Conservation (phyloP, 768 basidiomycete genomes). For the Boletus barrowsii region DNA sequence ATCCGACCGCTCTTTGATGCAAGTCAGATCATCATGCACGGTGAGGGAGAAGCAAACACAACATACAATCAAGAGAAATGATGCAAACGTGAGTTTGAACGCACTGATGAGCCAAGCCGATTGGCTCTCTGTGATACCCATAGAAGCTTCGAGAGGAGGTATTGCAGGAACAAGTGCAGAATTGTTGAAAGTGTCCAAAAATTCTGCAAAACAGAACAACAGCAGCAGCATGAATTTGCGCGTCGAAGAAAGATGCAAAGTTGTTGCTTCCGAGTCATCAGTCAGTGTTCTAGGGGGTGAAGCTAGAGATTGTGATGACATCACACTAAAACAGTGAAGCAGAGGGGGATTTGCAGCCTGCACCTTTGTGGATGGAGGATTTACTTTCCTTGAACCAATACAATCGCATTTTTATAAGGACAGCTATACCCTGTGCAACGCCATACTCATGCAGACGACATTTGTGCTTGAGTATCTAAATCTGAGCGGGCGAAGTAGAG, state of each 20-base stretch:
- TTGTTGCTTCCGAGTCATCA: not conserved
- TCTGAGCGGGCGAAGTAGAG: no score
- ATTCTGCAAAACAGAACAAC: constrained; percentile 41
- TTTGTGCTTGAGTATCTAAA: no score
- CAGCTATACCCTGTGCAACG: constrained; percentile 12
- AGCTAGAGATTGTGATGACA: constrained; percentile 1
- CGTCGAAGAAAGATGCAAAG: constrained; percentile 16
- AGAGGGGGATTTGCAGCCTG: not conserved
- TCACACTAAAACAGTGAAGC: not conserved
- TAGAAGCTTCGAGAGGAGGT: constrained; percentile 29
- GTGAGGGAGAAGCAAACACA: not conserved
- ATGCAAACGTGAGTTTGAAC: constrained; percentile 46
- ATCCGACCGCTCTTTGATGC: constrained; percentile 22
- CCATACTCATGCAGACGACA: no score
- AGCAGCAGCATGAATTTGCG: constrained; percentile 32
- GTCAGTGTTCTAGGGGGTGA: not conserved
- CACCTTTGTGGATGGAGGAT: no score
- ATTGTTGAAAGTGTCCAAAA: constrained; percentile 44
- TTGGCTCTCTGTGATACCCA: constrained; percentile 9
- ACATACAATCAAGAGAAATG: constrained; percentile 32
- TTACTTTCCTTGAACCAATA: not conserved
- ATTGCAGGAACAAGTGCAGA: constrained; percentile 40
- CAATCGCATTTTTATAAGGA: not conserved
- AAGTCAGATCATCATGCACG: constrained; percentile 7
- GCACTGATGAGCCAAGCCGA: constrained; percentile 40